Percentiles rank a stretch among this genome's conserved stretches.
Conservation (phyloP, 1,284 basidiomycete species). For the Austroboletus novae-zelandiae region DNA sequence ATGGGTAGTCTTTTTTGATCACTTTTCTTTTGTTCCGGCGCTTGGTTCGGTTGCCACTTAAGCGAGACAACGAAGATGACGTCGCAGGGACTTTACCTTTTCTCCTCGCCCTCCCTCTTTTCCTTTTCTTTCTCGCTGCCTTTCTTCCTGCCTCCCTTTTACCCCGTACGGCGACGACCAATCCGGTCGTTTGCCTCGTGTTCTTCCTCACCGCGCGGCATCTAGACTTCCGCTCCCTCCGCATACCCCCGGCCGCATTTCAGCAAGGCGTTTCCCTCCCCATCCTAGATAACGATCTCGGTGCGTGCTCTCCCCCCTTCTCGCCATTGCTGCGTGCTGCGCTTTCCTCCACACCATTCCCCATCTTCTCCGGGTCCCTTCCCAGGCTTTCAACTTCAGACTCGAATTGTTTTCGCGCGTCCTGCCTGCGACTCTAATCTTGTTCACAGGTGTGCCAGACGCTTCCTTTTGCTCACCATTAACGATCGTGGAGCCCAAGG, state of each 20-base stretch:
- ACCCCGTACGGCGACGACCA: not conserved
- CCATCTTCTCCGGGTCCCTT: not conserved
- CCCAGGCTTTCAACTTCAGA: not conserved
- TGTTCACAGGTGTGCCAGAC: slow-evolving; percentile 11
- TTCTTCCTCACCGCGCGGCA: slow-evolving; percentile 13
- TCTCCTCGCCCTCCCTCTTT: not conserved
- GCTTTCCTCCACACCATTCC: not conserved
- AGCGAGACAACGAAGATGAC: slow-evolving; percentile 3
- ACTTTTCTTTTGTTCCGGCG: slow-evolving; percentile 10
- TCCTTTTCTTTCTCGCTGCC: too few species aligned
- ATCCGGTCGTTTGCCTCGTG: slow-evolving; percentile 23
- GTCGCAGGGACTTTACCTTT: not conserved
- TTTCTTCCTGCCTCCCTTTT: too few species aligned
- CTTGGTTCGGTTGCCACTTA: not conserved
- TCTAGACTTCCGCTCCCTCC: slow-evolving; percentile 5
- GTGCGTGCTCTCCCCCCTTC: slow-evolving; percentile 10
- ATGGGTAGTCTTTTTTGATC: slow-evolving; percentile 9
- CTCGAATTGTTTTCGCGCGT: slow-evolving; percentile 9
- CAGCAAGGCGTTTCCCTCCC: slow-evolving; percentile 1
- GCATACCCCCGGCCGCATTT: slow-evolving; percentile 6
- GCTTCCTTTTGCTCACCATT: slow-evolving; percentile 2
- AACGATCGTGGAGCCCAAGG: slow-evolving; percentile 7
- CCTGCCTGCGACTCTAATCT: slow-evolving; percentile 12
- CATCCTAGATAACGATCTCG: slow-evolving; percentile 20
- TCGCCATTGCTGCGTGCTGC: not conserved